Conservation (phyloP, 2,329 filamentous ascomycete species). For the Diaporthe nobilis region DNA sequence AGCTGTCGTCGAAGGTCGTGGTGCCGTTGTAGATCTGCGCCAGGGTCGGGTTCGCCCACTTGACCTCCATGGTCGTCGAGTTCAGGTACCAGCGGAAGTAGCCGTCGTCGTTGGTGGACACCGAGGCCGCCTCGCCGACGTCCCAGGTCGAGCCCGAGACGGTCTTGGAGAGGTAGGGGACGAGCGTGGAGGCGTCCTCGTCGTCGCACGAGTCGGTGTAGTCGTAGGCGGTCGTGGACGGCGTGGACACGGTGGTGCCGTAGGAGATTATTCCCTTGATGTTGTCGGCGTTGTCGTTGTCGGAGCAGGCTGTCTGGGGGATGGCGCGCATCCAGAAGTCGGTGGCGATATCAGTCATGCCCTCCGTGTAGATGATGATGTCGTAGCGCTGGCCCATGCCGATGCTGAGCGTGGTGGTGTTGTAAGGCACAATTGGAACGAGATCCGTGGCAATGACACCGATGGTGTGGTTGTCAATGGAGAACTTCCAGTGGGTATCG, state of each 20-base stretch:
- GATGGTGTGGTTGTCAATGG: conserved; percentile 63
- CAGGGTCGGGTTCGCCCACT: conserved; percentile 63
- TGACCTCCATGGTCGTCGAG: conserved; percentile 59
- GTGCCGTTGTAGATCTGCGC: conserved; percentile 48
- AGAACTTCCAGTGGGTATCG: conserved; percentile 45
- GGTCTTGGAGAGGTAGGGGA: conserved; percentile 52
- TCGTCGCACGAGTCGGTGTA: conserved; percentile 52
- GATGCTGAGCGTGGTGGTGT: conserved; percentile 61
- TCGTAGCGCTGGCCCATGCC: conserved; percentile 65
- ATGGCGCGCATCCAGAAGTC: conserved; percentile 66
- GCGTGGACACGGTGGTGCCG: conserved; percentile 46
- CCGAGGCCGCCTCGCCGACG: conserved; percentile 48
- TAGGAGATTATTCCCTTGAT: conserved; percentile 66
- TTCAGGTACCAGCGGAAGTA: conserved; percentile 66
- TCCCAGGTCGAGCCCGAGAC: conserved; percentile 50
- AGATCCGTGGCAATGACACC: conserved; percentile 64
- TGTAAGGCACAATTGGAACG: conserved; percentile 63
- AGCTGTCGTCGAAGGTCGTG: conserved; percentile 46
- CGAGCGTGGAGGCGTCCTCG: conserved; percentile 50
- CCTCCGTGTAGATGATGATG: conserved; percentile 58
- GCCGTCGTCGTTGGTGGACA: conserved; percentile 47
- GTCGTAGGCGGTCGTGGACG: conserved; percentile 38
- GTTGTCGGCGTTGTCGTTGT: conserved; percentile 56
- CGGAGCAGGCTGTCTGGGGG: conserved; percentile 57
- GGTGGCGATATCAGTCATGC: conserved; percentile 45